Base-by-base conservation (phyloP, 2,329 filamentous ascomycete genomes). In the Paecilomyces niveus region DNA sequence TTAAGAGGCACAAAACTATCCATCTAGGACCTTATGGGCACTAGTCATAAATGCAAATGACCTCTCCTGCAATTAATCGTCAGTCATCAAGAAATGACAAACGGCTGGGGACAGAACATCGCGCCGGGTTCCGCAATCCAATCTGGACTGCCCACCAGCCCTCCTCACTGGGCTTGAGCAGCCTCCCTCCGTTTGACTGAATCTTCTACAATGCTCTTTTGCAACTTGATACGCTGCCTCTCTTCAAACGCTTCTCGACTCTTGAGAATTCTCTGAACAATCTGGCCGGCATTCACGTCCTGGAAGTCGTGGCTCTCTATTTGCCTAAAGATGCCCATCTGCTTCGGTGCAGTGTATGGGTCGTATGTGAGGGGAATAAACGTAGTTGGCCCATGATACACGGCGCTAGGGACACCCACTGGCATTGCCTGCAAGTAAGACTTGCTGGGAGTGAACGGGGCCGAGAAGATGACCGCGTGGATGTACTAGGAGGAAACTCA, bases 321-420 rank as follows among this genome's bases (percentile, higher is more conserved):
- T 71, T 96, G 85, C 49, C 80, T 83, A 79, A 96, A 96, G 70
- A 99, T 91, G 33, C 88, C 88, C 80, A 96, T 85, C 54, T 82
- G 80, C 74, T 92, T 94, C 56, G 92, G 87, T 13, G 86, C 90
- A 29, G 82, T 80, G 76, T 97, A 97, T 1, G 89, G 89, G 68
- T 92, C 89, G 70, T 89, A 89, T 5, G 86, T 90, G 24, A 82
- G 72, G 11, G 79, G 89, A 79, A 96, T 94, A 72, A 96, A 97
- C 11, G 89, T 84, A 0, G 94, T 99, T 6, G 92, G 91, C n/a
- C 94, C 94, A 76, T 99, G 94, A 75, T 97, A 99, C 61, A 99
- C 90, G 29, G 86, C 88, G 67, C 88, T 81, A 13, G 92, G 90
- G 3, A 83, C 83, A 54, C 88, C 86, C 74, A 86, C 86, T 0